Base-by-base conservation (phyloP, 148 eudicot species). In the Oxyria digyna region DNA sequence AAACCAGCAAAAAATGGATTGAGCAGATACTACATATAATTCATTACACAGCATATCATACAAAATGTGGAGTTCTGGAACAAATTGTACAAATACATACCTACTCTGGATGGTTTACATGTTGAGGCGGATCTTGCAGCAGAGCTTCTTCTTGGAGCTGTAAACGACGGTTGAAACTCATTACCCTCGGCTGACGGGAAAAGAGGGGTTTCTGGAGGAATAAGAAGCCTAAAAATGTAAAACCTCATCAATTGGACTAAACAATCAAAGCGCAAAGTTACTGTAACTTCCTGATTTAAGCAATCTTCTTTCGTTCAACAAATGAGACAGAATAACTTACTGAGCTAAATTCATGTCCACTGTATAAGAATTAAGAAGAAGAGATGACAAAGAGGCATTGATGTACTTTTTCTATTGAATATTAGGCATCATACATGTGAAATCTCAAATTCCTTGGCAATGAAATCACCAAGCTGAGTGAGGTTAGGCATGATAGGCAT, bases 121-220 rank as follows among this genome's bases (percentile, higher is more conserved):
- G 89, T 77, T 12, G 98, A 87, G 69, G 67, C 77, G 62, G 98
- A 80, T 82, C 92, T 84, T 67, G 67, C 77, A 63, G 68, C 78
- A 69, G 84, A 78, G 59, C 82, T 81, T 73, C 76, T 81, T 82
- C 88, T 86, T 74, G 85, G 84, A 79, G 90, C 78, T 24, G 78
- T 80, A 57, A 77, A 42, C 20, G 66, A 76, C 40, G 79, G 72
- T 75, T 81, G 88, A 78, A 85, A 81, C 64, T 86, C 90, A 45
- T 52, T 86, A 81, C 80, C 83, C 83, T 87, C 88, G 5, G 83
- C 76, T 15, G 94, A 72, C 71, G 91, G 83, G 78, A 82, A 78
- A 68, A 93, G 77, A 55, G 98, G 96, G 70, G 98, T 93, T 80
- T 85, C 98, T 35, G 98, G 98, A 75, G 98, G 98, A 77, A 96